Percentiles rank a stretch among this genome's conserved stretches.
phyloP scores from a whole-genome alignment of 768 basidiomycete genomes.

The Macrocybe gigantea region DNA sequence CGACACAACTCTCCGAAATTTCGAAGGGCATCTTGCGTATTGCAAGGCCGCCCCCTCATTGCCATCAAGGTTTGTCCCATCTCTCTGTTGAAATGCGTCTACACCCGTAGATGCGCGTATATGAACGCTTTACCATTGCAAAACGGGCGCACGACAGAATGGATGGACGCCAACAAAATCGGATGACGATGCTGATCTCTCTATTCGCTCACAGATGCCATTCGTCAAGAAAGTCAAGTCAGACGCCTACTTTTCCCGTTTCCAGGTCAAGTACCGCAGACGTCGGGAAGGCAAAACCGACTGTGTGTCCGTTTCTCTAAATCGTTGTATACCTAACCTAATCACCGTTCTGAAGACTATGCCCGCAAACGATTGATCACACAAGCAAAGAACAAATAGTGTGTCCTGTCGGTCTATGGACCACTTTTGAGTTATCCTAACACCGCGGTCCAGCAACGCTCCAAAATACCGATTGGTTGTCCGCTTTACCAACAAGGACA shows the following conservation, averaged over 20 bases:
- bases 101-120: too few species aligned
- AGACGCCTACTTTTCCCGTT: slow-evolving; percentile 95
- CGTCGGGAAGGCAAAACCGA: slow-evolving; percentile 99
- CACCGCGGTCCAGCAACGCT: slow-evolving; percentile 56
- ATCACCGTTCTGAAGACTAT: slow-evolving; percentile 59
- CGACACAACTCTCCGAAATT: slow-evolving; percentile 30
- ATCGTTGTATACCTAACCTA: slow-evolving; percentile 6
- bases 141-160: slow-evolving; percentile 6
- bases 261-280: slow-evolving; percentile 98
- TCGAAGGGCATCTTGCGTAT: background rate
- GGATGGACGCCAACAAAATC: slow-evolving; percentile 20
- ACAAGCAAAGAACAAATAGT: slow-evolving; percentile 99
- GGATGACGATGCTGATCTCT: slow-evolving; percentile 26
- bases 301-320: slow-evolving; percentile 45
- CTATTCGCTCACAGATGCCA: slow-evolving; percentile 56
- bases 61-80: background rate
- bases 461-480: slow-evolving; percentile 99
- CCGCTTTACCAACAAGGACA: slow-evolving; percentile 96
- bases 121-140: too few species aligned
- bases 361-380: slow-evolving; percentile 95
- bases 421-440: background rate
- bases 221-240: slow-evolving; percentile 98
- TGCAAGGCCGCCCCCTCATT: background rate
- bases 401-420: slow-evolving; percentile 16
- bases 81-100: too few species aligned